Base-by-base conservation (phyloP, 768 basidiomycete genomes). In the Leccinum longicurvipes region DNA sequence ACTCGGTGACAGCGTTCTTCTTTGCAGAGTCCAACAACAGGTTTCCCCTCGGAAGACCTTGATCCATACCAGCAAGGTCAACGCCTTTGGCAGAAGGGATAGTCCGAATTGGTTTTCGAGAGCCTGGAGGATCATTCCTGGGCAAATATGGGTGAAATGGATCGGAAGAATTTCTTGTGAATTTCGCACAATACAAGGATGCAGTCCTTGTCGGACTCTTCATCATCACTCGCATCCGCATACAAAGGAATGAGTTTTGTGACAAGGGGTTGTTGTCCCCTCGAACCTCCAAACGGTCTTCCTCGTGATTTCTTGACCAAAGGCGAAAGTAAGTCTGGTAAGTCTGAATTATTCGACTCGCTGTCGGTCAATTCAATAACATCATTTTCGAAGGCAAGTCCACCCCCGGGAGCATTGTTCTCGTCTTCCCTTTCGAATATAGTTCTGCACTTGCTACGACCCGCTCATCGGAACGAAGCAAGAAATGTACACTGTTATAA, bases 71-170 rank as follows among this genome's bases (percentile, higher is more conserved):
- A 55, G 50, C 24, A 41, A 27, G 31, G 34, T 15, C 5, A 17
- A 29, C 34, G 59, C 57, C 49, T 55, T 59, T 48, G 8, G 54
- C 7, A 7, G 31, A 55, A 48, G 19, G 60, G 47, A 44, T 60
- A 6, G 29, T 58, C 6, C 61, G 74, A 28, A 81, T 57, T 4
- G 82, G 84, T 61, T 73, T 83, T 27, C 74, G 74, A 14, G 79
- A 74, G 48, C 72, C 72, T 50, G 67, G 78, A 8, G 82, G 80
- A 55, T 84, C 83, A 58, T 85, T 71, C 42, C 74, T 74, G 47
- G 25, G 48, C 17, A 34, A 36, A 36, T 29, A 56, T 58, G 54
- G 24, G 50, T 17, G 60, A 54, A 24, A 36, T 25, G 24, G 42
- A 39, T 31, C 28, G 21, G 42, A 44, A 42, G 24, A 56, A 48